phyloP scores from a whole-genome alignment of 805 yeast genomes.

The Zygosaccharomyces bailii region DNA sequence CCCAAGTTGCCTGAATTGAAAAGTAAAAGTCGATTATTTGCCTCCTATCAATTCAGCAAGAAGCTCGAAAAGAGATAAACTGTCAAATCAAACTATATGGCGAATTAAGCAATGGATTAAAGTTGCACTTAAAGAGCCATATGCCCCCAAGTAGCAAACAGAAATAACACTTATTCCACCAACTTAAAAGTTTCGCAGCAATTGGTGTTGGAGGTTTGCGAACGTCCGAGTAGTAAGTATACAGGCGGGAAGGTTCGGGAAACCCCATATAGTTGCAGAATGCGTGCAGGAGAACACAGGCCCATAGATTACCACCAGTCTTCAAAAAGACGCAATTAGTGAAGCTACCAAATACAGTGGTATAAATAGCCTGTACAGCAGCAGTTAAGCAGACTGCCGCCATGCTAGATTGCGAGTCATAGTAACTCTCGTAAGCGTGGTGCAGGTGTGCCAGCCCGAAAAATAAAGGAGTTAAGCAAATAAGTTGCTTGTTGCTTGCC shows the following conservation, averaged over 20 bases:
- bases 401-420: conserved; percentile 17
- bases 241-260: conserved; percentile 28
- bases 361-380: conserved; percentile 29
- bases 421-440: conserved; percentile 32
- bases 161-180: conserved; percentile 29
- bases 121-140: conserved; percentile 19
- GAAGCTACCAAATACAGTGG: conserved; percentile 34
- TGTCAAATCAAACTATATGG: conserved; percentile 1
- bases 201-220: conserved; percentile 8
- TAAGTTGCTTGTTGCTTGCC: conserved; percentile 12
- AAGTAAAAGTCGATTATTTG: too few relatives aligned
- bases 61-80: not conserved
- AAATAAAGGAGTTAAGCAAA: conserved; percentile 29
- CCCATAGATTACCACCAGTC: conserved; percentile 32
- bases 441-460: conserved; percentile 38
- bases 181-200: conserved; percentile 11
- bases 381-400: conserved; percentile 21
- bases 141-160: conserved; percentile 23
- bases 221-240: conserved; percentile 17
- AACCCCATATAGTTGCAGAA: conserved; percentile 36
- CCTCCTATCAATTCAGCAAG: too few relatives aligned
- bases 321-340: conserved; percentile 32
- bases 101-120: conserved; percentile 7
- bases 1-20: too few relatives aligned
- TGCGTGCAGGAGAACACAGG: conserved; percentile 31